Evolutionary conservation across 352 stramenopile genomes (phyloP).

Genomic region (Halophytophthora polymorphica): DNA sequence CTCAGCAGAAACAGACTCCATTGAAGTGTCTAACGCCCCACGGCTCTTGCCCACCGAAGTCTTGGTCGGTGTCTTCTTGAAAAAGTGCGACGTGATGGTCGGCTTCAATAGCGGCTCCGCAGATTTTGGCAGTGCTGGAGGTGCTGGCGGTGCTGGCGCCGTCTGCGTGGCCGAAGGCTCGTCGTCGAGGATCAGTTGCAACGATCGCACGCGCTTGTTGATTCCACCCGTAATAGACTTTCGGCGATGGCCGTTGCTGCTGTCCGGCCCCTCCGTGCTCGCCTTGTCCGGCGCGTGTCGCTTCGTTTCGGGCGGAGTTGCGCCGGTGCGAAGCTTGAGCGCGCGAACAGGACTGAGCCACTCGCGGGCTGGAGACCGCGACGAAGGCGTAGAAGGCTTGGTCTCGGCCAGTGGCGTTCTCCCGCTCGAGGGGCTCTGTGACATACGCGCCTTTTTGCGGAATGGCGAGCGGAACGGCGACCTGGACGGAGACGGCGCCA

Average conservation of each 20-base stretch:
- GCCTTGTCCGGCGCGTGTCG: slow-evolving; percentile 19
- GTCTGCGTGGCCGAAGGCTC: slow-evolving; percentile 32
- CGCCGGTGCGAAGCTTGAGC: slow-evolving; percentile 28
- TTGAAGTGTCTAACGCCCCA: slow-evolving; percentile 21
- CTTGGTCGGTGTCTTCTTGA: slow-evolving; percentile 24
- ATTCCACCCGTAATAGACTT: slow-evolving; percentile 30
- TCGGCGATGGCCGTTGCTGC: slow-evolving; percentile 17
- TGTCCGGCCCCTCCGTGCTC: slow-evolving; percentile 13
- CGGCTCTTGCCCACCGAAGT: slow-evolving; percentile 5
- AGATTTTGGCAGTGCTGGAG: no score
- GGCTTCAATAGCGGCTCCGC: slow-evolving; percentile 13
- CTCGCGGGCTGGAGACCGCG: slow-evolving; percentile 39
- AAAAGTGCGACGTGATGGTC: slow-evolving; percentile 45
- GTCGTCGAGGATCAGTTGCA: slow-evolving; percentile 76
- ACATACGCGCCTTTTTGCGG: slow-evolving; percentile 57
- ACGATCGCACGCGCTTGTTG: slow-evolving; percentile 75
- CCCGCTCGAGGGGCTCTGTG: slow-evolving; percentile 25
- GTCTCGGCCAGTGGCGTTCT: slow-evolving; percentile 1
- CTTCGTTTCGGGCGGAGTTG: slow-evolving; percentile 35
- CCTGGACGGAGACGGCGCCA: slow-evolving; percentile 48
- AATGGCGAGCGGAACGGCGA: slow-evolving; percentile 79
- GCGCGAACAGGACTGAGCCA: slow-evolving; percentile 66
- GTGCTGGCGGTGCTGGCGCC: slow-evolving; percentile 18
- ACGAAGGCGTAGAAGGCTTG: slow-evolving; percentile 13
- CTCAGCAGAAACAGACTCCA: slow-evolving; percentile 21